Percentiles rank a stretch among this genome's conserved stretches.
Evolutionary conservation across 2,329 filamentous ascomycete species (phyloP).

Genomic region (Sporothrix protearum): DNA sequence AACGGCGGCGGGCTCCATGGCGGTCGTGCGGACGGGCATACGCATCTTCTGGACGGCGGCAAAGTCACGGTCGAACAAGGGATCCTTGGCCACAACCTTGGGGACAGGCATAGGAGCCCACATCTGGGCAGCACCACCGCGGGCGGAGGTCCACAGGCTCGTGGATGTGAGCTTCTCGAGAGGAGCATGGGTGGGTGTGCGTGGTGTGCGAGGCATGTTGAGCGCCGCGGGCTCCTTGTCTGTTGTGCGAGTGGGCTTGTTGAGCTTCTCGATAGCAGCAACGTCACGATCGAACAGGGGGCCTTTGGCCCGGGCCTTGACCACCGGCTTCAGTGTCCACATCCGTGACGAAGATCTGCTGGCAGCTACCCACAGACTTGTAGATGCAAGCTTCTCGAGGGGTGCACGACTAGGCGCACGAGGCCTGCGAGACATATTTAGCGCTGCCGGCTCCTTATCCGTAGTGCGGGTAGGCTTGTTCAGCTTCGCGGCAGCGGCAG

Average conservation of each 20-base stretch:
- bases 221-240: constrained; percentile 32
- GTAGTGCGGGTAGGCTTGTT: constrained; percentile 26
- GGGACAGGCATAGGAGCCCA: constrained; percentile 22
- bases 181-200: constrained; percentile 15
- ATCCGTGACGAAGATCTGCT: not conserved
- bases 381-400: constrained; percentile 12
- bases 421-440: constrained; percentile 33
- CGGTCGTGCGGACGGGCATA: constrained; percentile 27
- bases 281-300: constrained; percentile 25
- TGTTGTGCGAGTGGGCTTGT: constrained; percentile 26
- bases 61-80: constrained; percentile 24
- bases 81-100: constrained; percentile 11
- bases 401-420: constrained; percentile 23
- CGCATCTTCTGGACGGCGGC: constrained; percentile 21
- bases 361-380: constrained; percentile 17
- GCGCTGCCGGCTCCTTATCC: constrained; percentile 31
- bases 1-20: constrained; percentile 32
- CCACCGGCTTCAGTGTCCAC: constrained; percentile 21
- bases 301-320: constrained; percentile 5
- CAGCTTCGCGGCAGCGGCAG: constrained; percentile 19
- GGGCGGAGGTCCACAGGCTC: constrained; percentile 16
- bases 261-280: constrained; percentile 19
- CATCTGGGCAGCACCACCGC: not conserved
- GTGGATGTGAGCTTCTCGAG: constrained; percentile 12
- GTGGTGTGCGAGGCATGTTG: constrained; percentile 33